A percentile compares a stretch with the other conserved stretches of the same genome.
These are phyloP conservation scores for Ascochyta viciae-villosae DNA, from an alignment of 2,329 filamentous ascomycete genomes.

Conservation along the genomic window DNA sequence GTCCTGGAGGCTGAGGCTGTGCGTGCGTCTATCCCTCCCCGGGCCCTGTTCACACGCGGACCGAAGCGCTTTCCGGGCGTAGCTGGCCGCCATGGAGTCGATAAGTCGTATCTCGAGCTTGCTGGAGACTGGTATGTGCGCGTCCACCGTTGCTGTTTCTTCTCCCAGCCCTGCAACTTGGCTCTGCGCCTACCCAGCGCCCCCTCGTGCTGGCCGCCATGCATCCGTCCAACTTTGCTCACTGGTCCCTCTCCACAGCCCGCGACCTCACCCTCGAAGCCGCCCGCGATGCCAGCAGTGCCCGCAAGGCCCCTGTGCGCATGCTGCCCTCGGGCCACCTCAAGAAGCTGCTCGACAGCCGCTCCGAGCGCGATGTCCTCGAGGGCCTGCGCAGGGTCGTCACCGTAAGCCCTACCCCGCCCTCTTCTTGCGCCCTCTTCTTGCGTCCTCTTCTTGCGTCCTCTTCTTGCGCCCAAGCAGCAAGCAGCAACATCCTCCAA, in stretches of 20 bases:
- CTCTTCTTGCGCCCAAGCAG: too few relatives aligned
- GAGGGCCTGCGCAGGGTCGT: slow-evolving; percentile 90
- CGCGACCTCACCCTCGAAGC: slow-evolving; percentile 97
- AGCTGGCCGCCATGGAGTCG: slow-evolving; percentile 76
- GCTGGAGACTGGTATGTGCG: slow-evolving; percentile 81
- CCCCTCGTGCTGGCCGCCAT: slow-evolving; percentile 29
- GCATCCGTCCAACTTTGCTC: slow-evolving; percentile 50
- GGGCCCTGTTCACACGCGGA: slow-evolving; percentile 18
- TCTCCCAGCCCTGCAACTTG: slow-evolving; percentile 4
- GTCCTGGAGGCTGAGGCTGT: slow-evolving; percentile 20
- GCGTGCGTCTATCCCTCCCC: neutral
- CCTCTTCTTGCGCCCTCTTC: neutral
- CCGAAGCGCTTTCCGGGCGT: slow-evolving; percentile 23
- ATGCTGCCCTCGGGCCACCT: slow-evolving; percentile 81
- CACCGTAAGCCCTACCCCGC: slow-evolving; percentile 66
- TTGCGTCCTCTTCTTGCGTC: too few relatives aligned
- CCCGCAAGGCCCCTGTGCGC: slow-evolving; percentile 63
- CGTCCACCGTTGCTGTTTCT: neutral
- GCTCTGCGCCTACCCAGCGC: neutral
- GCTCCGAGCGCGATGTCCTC: slow-evolving; percentile 89
- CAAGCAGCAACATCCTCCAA: neutral
- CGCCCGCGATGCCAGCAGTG: slow-evolving; percentile 79
- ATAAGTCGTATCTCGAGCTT: slow-evolving; percentile 92
- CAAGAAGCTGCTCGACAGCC: slow-evolving; percentile 92
- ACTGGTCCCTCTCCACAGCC: slow-evolving; percentile 64